A percentile compares a stretch with the other conserved stretches of the same genome.
Evolutionary conservation across 306 rosid species (phyloP).

Genomic region (Comarum palustre): DNA sequence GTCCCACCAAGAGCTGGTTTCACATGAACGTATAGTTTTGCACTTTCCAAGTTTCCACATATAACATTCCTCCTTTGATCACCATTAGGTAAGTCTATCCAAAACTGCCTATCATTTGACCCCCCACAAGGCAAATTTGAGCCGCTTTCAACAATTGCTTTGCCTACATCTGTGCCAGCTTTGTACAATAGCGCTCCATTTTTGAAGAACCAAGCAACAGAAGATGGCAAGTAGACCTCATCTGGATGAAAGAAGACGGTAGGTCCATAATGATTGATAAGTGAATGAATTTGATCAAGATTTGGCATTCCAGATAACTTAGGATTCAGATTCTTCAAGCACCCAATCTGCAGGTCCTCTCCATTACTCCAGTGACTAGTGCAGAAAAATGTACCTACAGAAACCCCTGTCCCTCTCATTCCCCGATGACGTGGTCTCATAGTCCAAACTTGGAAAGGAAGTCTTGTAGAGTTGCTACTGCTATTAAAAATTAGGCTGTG

Average conservation of each 20-base stretch:
- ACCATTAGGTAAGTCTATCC: constrained; percentile 81
- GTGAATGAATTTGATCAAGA: constrained; percentile 66
- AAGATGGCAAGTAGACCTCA: constrained; percentile 84
- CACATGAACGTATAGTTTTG: constrained; percentile 73
- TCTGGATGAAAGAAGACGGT: constrained; percentile 78
- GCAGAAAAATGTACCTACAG: constrained; percentile 72
- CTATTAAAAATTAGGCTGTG: constrained; percentile 42
- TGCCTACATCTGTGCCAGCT: constrained; percentile 42
- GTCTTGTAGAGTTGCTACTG: constrained; percentile 23
- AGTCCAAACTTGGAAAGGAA: constrained; percentile 59
- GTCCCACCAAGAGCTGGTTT: constrained; percentile 88
- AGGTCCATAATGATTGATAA: constrained; percentile 83
- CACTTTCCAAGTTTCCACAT: constrained; percentile 63
- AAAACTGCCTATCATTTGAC: constrained; percentile 58
- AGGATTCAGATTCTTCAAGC: constrained; percentile 76
- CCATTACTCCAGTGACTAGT: constrained; percentile 33
- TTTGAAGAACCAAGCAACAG: constrained; percentile 80
- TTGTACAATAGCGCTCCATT: constrained; percentile 61
- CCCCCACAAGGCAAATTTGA: constrained; percentile 73
- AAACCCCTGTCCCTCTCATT: constrained; percentile 62
- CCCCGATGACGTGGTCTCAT: constrained; percentile 62
- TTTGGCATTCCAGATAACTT: constrained; percentile 58
- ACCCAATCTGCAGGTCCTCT: constrained; percentile 54
- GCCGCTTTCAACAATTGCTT: constrained; percentile 57
- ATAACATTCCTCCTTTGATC: constrained; percentile 45